A percentile compares a stretch with the other conserved stretches of the same genome.
These are phyloP conservation scores for Pseudozyma thailandica DNA, from an alignment of 1,284 basidiomycete genomes.

Conservation along the genomic window DNA sequence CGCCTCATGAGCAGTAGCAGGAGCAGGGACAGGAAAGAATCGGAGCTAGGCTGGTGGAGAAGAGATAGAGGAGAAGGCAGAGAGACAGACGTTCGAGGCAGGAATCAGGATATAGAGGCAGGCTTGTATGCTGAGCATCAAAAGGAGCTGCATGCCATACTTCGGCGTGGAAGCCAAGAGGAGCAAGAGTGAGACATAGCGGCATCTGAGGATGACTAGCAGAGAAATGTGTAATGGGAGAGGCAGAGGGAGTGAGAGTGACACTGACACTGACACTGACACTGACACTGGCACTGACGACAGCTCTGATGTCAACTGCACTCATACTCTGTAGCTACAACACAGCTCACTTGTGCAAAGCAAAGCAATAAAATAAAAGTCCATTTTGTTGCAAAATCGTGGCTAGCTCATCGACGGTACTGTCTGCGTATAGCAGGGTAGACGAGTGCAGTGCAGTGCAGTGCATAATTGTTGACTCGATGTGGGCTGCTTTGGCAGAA, in stretches of 20 bases:
- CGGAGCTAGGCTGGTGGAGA: not conserved
- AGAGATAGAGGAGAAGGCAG: conserved; percentile 3
- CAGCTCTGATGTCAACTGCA: not conserved
- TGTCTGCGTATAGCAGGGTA: too few species aligned
- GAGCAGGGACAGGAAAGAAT: not conserved
- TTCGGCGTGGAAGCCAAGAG: conserved; percentile 35
- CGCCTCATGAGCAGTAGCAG: conserved; percentile 3
- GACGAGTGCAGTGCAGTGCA: not conserved
- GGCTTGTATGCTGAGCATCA: conserved; percentile 2
- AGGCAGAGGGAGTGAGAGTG: too few species aligned
- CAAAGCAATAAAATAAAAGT: not conserved
- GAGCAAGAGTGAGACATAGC: conserved; percentile 23
- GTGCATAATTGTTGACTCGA: not conserved
- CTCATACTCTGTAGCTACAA: not conserved
- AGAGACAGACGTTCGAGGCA: not conserved
- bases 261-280: too few species aligned
- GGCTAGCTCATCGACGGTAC: too few species aligned
- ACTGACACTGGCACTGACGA: too few species aligned
- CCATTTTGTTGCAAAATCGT: too few species aligned
- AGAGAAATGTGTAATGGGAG: conserved; percentile 1
- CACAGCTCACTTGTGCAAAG: conserved; percentile 1
- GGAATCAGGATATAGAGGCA: not conserved
- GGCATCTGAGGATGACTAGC: conserved; percentile 25
- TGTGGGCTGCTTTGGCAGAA: too few species aligned
- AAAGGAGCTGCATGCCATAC: conserved; percentile 14